Base-by-base conservation (phyloP, 768 basidiomycete genomes). In the Hydnum rufescens region DNA sequence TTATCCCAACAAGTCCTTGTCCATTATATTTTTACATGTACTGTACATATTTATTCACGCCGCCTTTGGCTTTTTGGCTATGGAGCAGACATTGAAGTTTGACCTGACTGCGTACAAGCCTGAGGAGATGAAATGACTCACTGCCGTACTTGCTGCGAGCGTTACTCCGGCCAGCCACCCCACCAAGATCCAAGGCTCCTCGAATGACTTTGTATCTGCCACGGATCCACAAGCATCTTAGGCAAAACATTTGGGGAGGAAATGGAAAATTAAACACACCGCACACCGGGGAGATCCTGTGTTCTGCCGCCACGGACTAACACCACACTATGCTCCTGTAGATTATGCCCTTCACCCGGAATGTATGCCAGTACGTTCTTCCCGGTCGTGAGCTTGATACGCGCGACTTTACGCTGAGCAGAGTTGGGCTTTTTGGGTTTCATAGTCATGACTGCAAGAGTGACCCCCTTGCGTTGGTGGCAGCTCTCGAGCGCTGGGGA, bases 401-500 rank as follows among this genome's bases (percentile, higher is more conserved):
- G 75, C 42, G 90, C 90, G 53, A 97, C 87, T 69, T 96, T 97
- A 55, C 95, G 86, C 62, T 95, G 89, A 32, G 92, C 92, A 6
- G 93, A 97, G 66, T 99, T 99, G 57, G 95, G 95, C 63, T 99
- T 99, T 71, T 89, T 95, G 23, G 95, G 95, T 60, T 79, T 85
- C 58, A 74, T 76, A 51, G 78, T 85, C 58, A 79, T 76, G 36
- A 88, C 71, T 57, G 79, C 77, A 36, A 81, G 76, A 64, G 86
- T 86, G 55, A 99, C 90, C 46, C 86, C 95, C 62, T 95, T 95
- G 60, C 78, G 76, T 68, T 96, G 92, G 4, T 83, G 85, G 61
- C 76, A 80, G 25, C 64, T 70, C 51, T 82, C 69, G 18, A 99
- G 74, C 5, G 92, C 75, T 0, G 95, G 95, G 0, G 92, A 80